These are phyloP conservation scores for Gryganskiella cystojenkinii DNA, from an alignment of 192 early-diverging fungal genomes.

Conservation along the genomic window DNA sequence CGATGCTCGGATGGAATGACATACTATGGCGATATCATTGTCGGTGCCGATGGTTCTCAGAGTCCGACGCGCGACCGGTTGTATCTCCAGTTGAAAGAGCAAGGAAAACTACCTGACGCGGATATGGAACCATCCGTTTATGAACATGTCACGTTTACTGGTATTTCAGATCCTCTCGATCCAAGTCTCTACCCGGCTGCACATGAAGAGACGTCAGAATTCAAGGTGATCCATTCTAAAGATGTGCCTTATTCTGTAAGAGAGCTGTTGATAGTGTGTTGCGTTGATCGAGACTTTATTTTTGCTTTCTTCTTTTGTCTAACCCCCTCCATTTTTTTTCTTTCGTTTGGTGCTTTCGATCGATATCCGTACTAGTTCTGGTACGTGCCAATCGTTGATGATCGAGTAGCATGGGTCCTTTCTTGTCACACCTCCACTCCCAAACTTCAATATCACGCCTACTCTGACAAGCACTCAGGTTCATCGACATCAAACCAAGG, in stretches of 20 bases:
- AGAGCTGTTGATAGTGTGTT: not conserved
- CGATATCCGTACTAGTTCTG: constrained; percentile 12
- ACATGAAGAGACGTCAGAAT: not conserved
- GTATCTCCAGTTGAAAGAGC: constrained; percentile 20
- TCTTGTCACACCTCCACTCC: constrained; percentile 3
- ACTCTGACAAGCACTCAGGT: not conserved
- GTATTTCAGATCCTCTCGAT: constrained; percentile 12
- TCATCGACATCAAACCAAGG: not conserved
- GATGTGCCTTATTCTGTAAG: constrained; percentile 20
- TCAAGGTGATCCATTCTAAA: constrained; percentile 21
- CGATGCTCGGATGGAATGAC: constrained; percentile 34
- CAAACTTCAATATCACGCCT: constrained; percentile 16
- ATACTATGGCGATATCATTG: constrained; percentile 39
- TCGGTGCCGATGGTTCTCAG: constrained; percentile 38
- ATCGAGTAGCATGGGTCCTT: constrained; percentile 21
- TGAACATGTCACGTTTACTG: constrained; percentile 7
- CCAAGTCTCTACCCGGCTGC: constrained; percentile 2
- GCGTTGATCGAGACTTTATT: not conserved
- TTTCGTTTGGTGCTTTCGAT: not conserved
- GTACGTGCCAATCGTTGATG: constrained; percentile 22
- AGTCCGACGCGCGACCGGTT: constrained; percentile 28
- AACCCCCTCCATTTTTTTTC: too few relatives aligned
- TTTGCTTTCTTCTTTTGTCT: constrained; percentile 1
- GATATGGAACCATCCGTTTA: constrained; percentile 18
- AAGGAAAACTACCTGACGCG: constrained; percentile 19